A percentile compares a stretch with the other conserved stretches of the same genome.
Conservation (phyloP, 495 filamentous ascomycete species). For the Cercophora sp. region DNA sequence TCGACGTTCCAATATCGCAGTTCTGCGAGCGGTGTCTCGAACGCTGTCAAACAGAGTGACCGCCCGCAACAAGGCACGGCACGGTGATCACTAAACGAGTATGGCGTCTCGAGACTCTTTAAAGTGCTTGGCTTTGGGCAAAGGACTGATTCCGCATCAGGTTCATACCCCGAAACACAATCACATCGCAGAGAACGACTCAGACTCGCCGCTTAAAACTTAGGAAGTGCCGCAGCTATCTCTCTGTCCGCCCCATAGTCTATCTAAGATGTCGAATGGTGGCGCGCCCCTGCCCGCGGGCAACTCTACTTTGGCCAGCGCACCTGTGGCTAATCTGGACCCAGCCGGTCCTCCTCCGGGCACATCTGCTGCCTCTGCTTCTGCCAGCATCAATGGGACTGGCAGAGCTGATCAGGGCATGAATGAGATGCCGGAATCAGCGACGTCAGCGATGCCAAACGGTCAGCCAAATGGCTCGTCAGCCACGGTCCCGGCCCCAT, state of each 20-base stretch:
- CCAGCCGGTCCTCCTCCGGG: slow-evolving; percentile 1
- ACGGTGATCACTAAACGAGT: neutral
- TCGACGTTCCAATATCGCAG: slow-evolving; percentile 4
- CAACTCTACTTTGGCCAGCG: slow-evolving; percentile 5
- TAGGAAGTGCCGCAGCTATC: slow-evolving; percentile 4
- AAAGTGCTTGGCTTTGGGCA: slow-evolving; percentile 7
- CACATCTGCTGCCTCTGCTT: slow-evolving; percentile 3
- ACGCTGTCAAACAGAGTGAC: slow-evolving; percentile 6
- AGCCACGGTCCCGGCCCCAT: neutral
- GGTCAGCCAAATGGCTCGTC: slow-evolving; percentile 3
- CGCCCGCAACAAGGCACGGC: neutral
- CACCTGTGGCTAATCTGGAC: slow-evolving; percentile 2
- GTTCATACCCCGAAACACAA: neutral
- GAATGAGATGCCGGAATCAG: slow-evolving; percentile 1
- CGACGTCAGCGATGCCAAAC: slow-evolving; percentile 3
- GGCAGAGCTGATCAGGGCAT: slow-evolving; percentile 7
- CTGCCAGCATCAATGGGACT: slow-evolving; percentile 1
- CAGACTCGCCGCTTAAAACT: slow-evolving; percentile 6
- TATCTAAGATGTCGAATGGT: slow-evolving; percentile 8
- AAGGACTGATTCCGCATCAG: slow-evolving; percentile 3
- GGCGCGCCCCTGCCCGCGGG: slow-evolving; percentile 3
- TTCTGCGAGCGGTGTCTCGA: slow-evolving; percentile 5
- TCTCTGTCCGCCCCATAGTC: neutral
- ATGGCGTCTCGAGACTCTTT: slow-evolving; percentile 1
- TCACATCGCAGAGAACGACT: neutral